Conservation (phyloP, 768 basidiomycete genomes). For the Amanita thiersii region DNA sequence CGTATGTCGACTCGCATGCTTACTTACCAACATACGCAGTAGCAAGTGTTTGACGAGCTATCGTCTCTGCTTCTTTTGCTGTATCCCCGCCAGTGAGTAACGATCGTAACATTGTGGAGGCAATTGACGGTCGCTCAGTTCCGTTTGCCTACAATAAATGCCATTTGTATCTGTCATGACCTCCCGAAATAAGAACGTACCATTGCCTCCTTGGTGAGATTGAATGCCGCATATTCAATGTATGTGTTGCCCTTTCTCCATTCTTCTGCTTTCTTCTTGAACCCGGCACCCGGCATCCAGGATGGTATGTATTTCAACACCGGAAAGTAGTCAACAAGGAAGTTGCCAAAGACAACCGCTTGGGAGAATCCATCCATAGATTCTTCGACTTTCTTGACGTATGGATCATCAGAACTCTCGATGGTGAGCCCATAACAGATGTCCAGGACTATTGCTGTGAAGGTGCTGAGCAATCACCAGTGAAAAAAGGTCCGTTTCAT, state of each 20-base stretch:
- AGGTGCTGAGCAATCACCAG: background rate
- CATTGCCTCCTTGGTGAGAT: conserved; percentile 19
- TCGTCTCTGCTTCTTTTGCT: conserved; percentile 1
- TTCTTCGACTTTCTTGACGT: background rate
- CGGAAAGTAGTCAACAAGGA: conserved; percentile 6
- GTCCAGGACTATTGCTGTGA: conserved; percentile 1
- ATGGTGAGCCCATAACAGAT: background rate
- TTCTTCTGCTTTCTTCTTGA: conserved; percentile 25
- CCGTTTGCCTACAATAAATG: conserved; percentile 1
- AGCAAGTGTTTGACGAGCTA: background rate
- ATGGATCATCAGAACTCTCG: background rate
- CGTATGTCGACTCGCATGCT: too few relatives aligned
- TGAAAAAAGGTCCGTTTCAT: background rate
- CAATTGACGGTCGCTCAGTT: background rate
- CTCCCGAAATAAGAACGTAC: conserved; percentile 14
- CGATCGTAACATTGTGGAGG: background rate
- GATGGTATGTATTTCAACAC: conserved; percentile 15
- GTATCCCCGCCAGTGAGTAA: background rate
- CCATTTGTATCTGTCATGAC: background rate
- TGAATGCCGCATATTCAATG: conserved; percentile 26
- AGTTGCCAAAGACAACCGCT: background rate
- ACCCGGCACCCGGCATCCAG: conserved; percentile 31
- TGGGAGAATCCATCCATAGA: background rate
- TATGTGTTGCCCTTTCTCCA: conserved; percentile 19
- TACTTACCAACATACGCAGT: conserved; percentile 4